Evolutionary conservation across 106 monocot species (phyloP).

Genomic region (Allium cepa): DNA sequence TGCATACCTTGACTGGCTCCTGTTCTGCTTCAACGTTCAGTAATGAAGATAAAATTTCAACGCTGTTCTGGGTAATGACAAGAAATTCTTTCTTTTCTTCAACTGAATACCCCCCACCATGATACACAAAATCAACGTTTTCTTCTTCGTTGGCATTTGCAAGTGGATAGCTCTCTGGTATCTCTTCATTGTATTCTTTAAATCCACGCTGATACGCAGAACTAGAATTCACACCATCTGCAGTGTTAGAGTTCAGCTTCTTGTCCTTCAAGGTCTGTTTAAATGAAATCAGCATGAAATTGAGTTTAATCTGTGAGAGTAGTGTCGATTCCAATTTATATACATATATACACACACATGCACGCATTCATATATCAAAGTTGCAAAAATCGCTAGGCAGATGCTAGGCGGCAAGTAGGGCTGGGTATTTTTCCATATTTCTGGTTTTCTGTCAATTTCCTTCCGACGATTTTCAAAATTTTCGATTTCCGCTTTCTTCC

Average conservation of each 20-base stretch:
- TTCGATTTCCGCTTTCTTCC: too few relatives aligned
- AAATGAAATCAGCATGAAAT: neutral
- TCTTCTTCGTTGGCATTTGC: constrained; percentile 9
- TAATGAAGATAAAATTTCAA: constrained; percentile 47
- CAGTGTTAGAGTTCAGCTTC: constrained; percentile 6
- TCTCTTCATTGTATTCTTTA: constrained; percentile 10
- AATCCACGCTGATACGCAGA: constrained; percentile 11
- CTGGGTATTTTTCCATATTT: too few relatives aligned
- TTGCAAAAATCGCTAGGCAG: too few relatives aligned
- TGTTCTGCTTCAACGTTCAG: constrained; percentile 29
- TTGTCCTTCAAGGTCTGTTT: constrained; percentile 49
- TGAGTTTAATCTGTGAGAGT: neutral
- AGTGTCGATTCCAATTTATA: too few relatives aligned
- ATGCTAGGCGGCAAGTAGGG: too few relatives aligned
- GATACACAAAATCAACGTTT: constrained; percentile 8
- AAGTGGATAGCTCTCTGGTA: constrained; percentile 33
- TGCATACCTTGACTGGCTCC: constrained; percentile 30
- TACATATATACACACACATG: too few relatives aligned
- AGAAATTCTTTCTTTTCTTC: constrained; percentile 79
- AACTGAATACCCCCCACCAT: constrained; percentile 23
- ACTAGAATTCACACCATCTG: constrained; percentile 18
- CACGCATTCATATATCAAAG: too few relatives aligned
- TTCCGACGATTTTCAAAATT: too few relatives aligned
- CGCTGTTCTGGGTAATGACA: constrained; percentile 37
- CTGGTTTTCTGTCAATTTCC: too few relatives aligned